A percentile compares a stretch with the other conserved stretches of the same genome.
Conservation (phyloP, 306 rosid genomes). For the Crataegus laevigata region DNA sequence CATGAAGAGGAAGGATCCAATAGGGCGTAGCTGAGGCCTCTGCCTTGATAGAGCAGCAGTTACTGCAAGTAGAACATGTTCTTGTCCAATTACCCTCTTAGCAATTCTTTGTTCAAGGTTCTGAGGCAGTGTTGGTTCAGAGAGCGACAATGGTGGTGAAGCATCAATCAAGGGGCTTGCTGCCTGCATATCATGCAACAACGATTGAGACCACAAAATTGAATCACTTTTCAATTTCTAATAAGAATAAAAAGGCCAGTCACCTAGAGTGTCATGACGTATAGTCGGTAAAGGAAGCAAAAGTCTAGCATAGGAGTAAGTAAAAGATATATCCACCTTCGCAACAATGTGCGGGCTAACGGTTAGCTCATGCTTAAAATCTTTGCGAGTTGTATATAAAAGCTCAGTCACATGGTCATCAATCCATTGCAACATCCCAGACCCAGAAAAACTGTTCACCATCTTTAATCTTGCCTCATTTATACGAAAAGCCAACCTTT, state of each 20-base stretch:
- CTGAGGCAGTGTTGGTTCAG: constrained; percentile 4
- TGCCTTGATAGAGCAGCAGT: constrained; percentile 13
- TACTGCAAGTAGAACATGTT: constrained; percentile 8
- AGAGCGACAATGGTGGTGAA: neutral
- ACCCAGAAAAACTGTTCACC: neutral
- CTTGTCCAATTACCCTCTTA: constrained; percentile 16
- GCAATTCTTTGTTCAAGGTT: constrained; percentile 11
- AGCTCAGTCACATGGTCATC: constrained; percentile 20
- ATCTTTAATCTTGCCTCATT: constrained; percentile 1
- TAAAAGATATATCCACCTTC: neutral
- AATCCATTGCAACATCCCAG: constrained; percentile 12
- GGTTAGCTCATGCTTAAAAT: constrained; percentile 13
- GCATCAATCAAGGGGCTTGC: constrained; percentile 1
- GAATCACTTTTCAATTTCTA: neutral
- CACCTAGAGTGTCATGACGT: neutral
- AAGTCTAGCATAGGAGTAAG: neutral
- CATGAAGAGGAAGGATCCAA: constrained; percentile 19
- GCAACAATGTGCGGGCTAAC: neutral
- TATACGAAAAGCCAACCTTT: constrained; percentile 5
- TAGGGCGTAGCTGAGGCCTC: constrained; percentile 12
- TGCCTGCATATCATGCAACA: neutral
- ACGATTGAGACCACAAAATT: neutral
- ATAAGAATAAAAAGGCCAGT: neutral
- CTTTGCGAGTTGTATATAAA: constrained; percentile 9
- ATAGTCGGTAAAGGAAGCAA: neutral